A percentile compares a stretch with the other conserved stretches of the same genome.
These are phyloP conservation scores for Avena sativa DNA, from an alignment of 176 grass and related monocot species.

Conservation along the genomic window DNA sequence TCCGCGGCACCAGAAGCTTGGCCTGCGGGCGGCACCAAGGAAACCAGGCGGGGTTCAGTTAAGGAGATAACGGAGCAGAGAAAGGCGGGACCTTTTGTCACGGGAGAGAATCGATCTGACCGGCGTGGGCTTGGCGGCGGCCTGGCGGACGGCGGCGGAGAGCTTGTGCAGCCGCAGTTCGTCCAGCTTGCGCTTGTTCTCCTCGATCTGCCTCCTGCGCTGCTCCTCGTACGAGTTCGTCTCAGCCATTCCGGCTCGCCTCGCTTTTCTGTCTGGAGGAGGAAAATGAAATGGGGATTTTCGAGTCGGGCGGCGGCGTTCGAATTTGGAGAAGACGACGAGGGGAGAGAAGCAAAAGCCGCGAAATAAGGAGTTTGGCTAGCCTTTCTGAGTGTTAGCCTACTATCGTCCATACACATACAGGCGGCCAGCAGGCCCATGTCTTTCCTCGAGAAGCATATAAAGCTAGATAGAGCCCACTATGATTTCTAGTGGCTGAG, in stretches of 20 bases:
- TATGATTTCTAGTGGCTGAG: no score
- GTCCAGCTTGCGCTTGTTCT: slow-evolving; percentile 9
- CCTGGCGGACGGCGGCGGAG: slow-evolving; percentile 51
- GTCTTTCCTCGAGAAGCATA: no score
- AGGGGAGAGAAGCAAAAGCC: neutral
- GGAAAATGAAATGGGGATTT: neutral
- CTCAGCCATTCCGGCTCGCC: slow-evolving; percentile 27
- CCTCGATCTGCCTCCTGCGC: slow-evolving; percentile 14
- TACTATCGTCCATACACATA: no score
- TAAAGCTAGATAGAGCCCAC: no score
- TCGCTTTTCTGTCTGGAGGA: neutral
- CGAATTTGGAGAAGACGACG: neutral
- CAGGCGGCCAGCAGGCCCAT: no score
- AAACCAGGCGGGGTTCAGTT: neutral
- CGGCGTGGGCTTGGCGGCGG: slow-evolving; percentile 60
- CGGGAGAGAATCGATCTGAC: slow-evolving; percentile 20
- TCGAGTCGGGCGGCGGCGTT: neutral
- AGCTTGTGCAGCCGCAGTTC: slow-evolving; percentile 12
- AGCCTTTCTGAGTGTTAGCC: no score
- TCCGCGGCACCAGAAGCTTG: slow-evolving; percentile 57
- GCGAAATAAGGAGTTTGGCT: neutral
- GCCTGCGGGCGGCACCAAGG: slow-evolving; percentile 21
- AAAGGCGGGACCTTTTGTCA: neutral
- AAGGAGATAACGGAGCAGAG: neutral
- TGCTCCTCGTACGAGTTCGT: slow-evolving; percentile 9